A percentile compares a stretch with the other conserved stretches of the same genome.
These are phyloP conservation scores for Tolypocladium cylindrosporum DNA, from an alignment of 2,329 filamentous ascomycete genomes.

Conservation along the genomic window DNA sequence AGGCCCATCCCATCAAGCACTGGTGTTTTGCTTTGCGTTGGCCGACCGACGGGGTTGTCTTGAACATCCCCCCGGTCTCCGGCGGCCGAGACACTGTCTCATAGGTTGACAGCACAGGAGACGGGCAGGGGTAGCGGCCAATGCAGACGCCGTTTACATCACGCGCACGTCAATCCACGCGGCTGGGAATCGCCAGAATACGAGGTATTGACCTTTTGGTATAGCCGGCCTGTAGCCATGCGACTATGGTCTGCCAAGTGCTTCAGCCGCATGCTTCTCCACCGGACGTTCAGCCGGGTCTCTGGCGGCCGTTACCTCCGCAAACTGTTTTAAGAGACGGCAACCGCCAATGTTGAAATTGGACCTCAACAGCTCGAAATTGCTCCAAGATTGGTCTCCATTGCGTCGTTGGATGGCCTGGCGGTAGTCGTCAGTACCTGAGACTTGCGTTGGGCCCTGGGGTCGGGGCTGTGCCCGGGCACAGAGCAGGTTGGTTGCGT, in stretches of 20 bases:
- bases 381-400: not conserved
- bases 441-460: not conserved
- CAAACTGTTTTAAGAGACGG: not conserved
- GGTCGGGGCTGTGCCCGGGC: no score
- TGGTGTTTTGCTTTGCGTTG: not conserved
- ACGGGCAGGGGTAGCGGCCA: not conserved
- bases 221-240: not conserved
- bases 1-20: no score
- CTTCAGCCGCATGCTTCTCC: not conserved
- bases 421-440: not conserved
- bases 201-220: not conserved
- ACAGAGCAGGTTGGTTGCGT: no score
- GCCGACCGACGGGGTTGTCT: not conserved
- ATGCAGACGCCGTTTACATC: not conserved
- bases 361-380: not conserved
- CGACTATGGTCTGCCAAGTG: not conserved
- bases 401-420: not conserved
- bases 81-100: not conserved
- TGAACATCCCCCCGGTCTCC: not conserved
- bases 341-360: not conserved
- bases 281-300: not conserved
- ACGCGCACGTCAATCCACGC: not conserved
- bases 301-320: not conserved
- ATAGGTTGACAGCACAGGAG: not conserved
- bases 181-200: not conserved